Base-by-base conservation (phyloP, 2,329 filamentous ascomycete genomes). In the Fusarium multiceps region DNA sequence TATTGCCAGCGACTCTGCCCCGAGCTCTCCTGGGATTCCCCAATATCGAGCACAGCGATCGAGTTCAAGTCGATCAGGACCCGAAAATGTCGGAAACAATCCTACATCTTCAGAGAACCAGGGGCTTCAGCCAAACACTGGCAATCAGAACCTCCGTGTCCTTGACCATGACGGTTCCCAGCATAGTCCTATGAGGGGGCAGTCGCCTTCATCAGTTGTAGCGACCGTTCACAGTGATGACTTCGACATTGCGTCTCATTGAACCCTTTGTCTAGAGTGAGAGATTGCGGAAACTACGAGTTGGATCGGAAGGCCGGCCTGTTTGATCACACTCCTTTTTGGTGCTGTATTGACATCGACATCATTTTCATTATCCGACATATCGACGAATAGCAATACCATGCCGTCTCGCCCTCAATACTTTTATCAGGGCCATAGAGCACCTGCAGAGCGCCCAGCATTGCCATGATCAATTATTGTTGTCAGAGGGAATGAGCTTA, bases 151-250 rank as follows among this genome's bases (percentile, higher is more conserved):
- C 16, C 23, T 14, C 4, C 11, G 4, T 42, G n/a, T 37, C 25
- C 32, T 10, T 12, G 9, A 20, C 7, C 23, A 20, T 12, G 13
- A 16, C 12, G 13, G 4, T 7, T 5, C 4, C 10, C 41, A 13
- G 25, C 21, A 25, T 27, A 45, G 27, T n/a, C 18, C 23, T 25
- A 21, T 8, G 12, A 66, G 64, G 28, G 25, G 37, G 6, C 43
- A 66, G 14, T 80, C 78, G 7, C 65, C 76, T 8, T 62, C 59
- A 23, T 79, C 77, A 6, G 73, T 75, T 40, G 67, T 66, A 30
- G 80, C 80, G 14, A 81, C 80, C 3, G 79, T 82, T 7, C 76
- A 78, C 42, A 80, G 76, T 28, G 79, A 82, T 34, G 80, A 81
- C 55, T 81, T 75, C 30, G 66, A 77, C 10, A 49, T 71, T 7